Percentiles rank a stretch among this genome's conserved stretches.
phyloP scores from a whole-genome alignment of 768 basidiomycete genomes.

The Hygrocybe punicea region DNA sequence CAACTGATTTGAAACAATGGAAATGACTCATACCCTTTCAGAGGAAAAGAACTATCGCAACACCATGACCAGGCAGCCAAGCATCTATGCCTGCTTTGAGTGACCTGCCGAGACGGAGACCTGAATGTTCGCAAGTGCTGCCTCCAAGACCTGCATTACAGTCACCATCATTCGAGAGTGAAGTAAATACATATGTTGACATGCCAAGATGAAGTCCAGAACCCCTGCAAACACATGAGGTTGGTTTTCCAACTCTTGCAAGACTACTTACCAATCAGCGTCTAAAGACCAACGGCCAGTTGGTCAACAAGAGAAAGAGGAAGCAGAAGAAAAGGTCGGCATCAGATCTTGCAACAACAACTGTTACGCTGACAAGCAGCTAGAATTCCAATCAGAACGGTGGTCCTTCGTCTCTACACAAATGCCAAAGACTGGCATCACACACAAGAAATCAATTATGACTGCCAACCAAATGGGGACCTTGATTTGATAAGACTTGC shows the following conservation, averaged over 20 bases:
- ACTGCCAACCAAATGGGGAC: background rate
- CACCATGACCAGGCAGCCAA: background rate
- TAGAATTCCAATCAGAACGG: background rate
- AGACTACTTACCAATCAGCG: too few species aligned
- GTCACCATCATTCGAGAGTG: too few species aligned
- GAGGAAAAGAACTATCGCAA: background rate
- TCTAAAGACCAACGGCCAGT: too few species aligned
- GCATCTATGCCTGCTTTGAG: background rate
- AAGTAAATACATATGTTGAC: too few species aligned
- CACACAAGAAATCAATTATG: background rate
- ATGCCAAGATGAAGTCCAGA: too few species aligned
- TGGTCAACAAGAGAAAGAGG: too few species aligned
- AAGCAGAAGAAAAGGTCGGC: background rate
- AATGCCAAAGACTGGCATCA: background rate
- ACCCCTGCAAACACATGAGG: too few species aligned
- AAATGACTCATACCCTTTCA: background rate
- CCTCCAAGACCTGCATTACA: background rate
- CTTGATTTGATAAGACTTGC: background rate
- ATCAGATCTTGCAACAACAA: background rate
- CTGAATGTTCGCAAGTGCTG: background rate
- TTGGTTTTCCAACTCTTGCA: too few species aligned
- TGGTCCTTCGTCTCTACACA: background rate
- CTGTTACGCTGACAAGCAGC: background rate
- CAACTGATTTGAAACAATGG: background rate
- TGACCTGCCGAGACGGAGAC: background rate